phyloP scores from a whole-genome alignment of 345 rosid species.

The Aquilaria sinensis region DNA sequence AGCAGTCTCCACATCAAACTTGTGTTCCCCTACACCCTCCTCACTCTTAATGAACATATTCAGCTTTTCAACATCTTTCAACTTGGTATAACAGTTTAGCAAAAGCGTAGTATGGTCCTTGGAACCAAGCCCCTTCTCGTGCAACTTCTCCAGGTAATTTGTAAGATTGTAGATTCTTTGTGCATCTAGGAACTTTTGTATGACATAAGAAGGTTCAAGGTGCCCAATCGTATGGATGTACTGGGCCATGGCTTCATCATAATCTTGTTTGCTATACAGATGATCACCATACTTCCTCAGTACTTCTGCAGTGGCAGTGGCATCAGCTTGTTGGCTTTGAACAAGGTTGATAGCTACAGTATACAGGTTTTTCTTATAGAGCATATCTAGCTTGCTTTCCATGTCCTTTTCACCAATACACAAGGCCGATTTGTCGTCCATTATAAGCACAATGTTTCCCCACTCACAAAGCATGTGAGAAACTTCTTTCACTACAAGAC shows the following conservation, averaged over 20 bases:
- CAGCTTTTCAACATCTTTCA: slow-evolving; percentile 93
- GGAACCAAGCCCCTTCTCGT: slow-evolving; percentile 97
- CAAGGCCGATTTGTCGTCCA: slow-evolving; percentile 62
- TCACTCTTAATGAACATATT: slow-evolving; percentile 88
- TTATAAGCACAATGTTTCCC: slow-evolving; percentile 85
- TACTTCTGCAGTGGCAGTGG: slow-evolving; percentile 98
- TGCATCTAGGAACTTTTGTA: slow-evolving; percentile 97
- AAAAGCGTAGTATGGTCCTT: slow-evolving; percentile 97
- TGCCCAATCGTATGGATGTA: slow-evolving; percentile 89
- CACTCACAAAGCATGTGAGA: slow-evolving; percentile 95
- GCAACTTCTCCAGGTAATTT: slow-evolving; percentile 88
- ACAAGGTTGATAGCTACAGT: slow-evolving; percentile 96
- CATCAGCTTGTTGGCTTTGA: slow-evolving; percentile 98
- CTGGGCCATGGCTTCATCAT: slow-evolving; percentile 94
- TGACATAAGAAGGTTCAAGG: slow-evolving; percentile 97
- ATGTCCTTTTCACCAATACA: slow-evolving; percentile 95
- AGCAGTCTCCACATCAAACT: slow-evolving; percentile 97
- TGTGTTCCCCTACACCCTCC: slow-evolving; percentile 86
- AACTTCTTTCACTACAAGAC: slow-evolving; percentile 73
- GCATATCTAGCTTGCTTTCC: slow-evolving; percentile 99
- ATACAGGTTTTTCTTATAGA: slow-evolving; percentile 91
- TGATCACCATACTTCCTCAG: slow-evolving; percentile 97
- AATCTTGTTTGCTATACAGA: slow-evolving; percentile 90
- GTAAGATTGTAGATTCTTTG: slow-evolving; percentile 98
- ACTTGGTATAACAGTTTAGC: slow-evolving; percentile 90